Conservation (phyloP, 2,329 filamentous ascomycete genomes). For the Diaporthe vaccinii region DNA sequence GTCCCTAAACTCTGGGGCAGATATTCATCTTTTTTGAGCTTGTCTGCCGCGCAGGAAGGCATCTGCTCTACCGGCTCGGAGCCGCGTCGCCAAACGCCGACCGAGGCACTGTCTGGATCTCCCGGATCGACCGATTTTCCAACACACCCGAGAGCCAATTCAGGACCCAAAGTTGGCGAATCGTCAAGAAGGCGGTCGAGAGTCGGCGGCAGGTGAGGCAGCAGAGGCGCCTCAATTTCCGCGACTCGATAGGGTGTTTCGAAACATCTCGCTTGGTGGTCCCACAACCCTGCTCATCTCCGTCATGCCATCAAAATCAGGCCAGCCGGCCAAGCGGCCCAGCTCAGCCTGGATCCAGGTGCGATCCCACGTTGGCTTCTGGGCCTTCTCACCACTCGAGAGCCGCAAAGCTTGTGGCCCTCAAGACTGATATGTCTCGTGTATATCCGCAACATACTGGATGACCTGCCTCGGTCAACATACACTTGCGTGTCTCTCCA, state of each 20-base stretch:
- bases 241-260: slow-evolving; percentile 32
- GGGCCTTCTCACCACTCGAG: neutral
- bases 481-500: neutral
- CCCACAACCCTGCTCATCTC: slow-evolving; percentile 39
- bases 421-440: neutral
- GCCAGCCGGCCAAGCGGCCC: slow-evolving; percentile 1
- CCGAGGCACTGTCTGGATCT: neutral
- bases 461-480: too few relatives aligned
- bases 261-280: slow-evolving; percentile 40
- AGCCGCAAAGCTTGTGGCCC: slow-evolving; percentile 18
- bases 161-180: neutral
- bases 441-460: neutral
- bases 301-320: slow-evolving; percentile 19
- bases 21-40: neutral
- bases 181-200: neutral
- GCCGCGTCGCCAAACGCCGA: neutral
- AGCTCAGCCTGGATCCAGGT: slow-evolving; percentile 1
- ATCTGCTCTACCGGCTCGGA: neutral
- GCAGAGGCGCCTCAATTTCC: slow-evolving; percentile 30
- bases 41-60: neutral
- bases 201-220: slow-evolving; percentile 23
- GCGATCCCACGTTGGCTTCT: neutral
- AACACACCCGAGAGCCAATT: slow-evolving; percentile 2
- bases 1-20: too few relatives aligned
- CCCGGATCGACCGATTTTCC: slow-evolving; percentile 20